Base-by-base conservation (phyloP, 2,329 filamentous ascomycete genomes). In the Furcasterigmium sp. region DNA sequence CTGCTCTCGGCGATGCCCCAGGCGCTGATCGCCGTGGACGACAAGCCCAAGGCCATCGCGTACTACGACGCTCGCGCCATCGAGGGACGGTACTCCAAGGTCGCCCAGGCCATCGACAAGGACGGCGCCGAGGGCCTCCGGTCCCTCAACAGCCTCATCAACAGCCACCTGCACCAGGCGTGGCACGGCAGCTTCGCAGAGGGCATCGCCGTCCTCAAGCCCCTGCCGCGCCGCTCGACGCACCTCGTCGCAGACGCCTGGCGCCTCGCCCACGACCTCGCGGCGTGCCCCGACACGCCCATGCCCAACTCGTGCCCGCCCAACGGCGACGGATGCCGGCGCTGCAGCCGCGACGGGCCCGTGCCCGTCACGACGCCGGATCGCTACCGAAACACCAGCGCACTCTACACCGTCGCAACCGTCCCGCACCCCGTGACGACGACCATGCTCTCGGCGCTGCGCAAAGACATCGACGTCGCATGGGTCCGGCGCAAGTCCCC, bases 351-450 rank as follows among this genome's bases (percentile, higher is more conserved):
- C 19, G 75, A 77, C 8, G 75, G 77, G 25, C 75, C 78, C 0
- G 74, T 89, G 64, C 78, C 76, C 41, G 76, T 95, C 51, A 70
- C 73, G n/a, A 84, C 82, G 1, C 78, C 82, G 3, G 65, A 76
- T 3, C 67, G 75, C 15, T 93, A 88, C 62, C 76, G 76, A 43
- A 95, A 96, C 62, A 76, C 75, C 5, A 82, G 83, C 13, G 73
- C 72, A 2, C 59, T 85, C 14, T 97, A 90, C 68, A 89, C 85
- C 3, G 87, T 98, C 50, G 90, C 85, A 46, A 87, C 83, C 1
- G 84, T 97, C 11, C 91, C 91, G 1, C 93, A 98, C 60, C 93
- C 93, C 0, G 95, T 90, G 69, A 96, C 91, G 2, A 73, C 89
- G 34, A 77, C 82, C 42, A 78, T 81, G 11, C 70, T 97, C 15